Percentiles rank a stretch among this genome's conserved stretches.
Conservation (phyloP, 768 basidiomycete genomes). For the Russula emetica region DNA sequence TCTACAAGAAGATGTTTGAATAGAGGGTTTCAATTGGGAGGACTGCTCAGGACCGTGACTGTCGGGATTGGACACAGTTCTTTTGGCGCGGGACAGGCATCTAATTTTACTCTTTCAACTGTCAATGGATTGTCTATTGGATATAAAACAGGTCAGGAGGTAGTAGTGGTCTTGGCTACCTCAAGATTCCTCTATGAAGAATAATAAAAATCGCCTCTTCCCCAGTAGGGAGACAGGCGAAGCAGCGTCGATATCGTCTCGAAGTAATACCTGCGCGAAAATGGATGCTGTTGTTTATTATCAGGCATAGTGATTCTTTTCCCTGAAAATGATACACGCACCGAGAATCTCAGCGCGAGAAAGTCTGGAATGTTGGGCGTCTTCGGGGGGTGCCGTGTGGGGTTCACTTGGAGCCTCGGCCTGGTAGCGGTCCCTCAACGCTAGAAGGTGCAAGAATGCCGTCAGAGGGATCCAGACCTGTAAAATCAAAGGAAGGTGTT, state of each 20-base stretch:
- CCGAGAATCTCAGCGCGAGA: slow-evolving; percentile 20
- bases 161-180: neutral
- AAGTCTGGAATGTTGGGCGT: neutral
- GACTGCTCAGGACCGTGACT: neutral
- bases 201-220: slow-evolving; percentile 43
- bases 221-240: slow-evolving; percentile 40
- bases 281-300: slow-evolving; percentile 44
- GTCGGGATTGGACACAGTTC: slow-evolving; percentile 2
- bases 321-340: neutral
- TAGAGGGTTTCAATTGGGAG: slow-evolving; percentile 6
- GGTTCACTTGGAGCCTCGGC: neutral
- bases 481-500: neutral
- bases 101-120: neutral
- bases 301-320: neutral
- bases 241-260: slow-evolving; percentile 42
- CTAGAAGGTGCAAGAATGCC: slow-evolving; percentile 25
- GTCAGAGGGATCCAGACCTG: slow-evolving; percentile 28
- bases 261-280: slow-evolving; percentile 63
- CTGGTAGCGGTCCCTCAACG: slow-evolving; percentile 1
- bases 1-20: slow-evolving; percentile 80
- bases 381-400: neutral
- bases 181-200: slow-evolving; percentile 37
- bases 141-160: neutral
- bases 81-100: neutral
- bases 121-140: neutral